Evolutionary conservation across 306 rosid genomes (phyloP).

Genomic region (Psophocarpus tetragonolobus): DNA sequence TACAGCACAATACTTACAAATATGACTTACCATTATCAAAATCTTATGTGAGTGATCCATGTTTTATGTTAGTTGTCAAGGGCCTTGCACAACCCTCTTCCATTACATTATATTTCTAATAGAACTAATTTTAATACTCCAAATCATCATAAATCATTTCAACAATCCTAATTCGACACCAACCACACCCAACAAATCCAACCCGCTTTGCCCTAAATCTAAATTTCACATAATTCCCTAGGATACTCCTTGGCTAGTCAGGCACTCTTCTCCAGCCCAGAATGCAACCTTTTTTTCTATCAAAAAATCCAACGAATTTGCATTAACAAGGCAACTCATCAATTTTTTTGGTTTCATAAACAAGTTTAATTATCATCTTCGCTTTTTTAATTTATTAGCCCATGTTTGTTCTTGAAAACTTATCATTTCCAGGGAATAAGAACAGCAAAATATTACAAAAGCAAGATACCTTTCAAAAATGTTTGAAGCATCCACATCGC

Average conservation of each 20-base stretch:
- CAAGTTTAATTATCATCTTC: conserved; percentile 12
- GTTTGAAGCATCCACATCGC: conserved; percentile 97
- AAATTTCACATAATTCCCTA: neutral
- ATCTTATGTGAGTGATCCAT: neutral
- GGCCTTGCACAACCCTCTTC: neutral
- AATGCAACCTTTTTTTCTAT: conserved; percentile 3
- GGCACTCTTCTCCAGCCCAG: neutral
- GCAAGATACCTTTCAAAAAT: conserved; percentile 91
- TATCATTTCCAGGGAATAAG: conserved; percentile 9
- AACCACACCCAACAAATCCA: neutral
- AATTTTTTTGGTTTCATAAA: neutral
- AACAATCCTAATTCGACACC: conserved; percentile 16
- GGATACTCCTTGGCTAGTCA: neutral
- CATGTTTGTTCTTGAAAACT: conserved; percentile 7
- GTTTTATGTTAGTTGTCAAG: neutral
- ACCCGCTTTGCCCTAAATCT: neutral
- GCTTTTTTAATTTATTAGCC: conserved; percentile 15
- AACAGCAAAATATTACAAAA: conserved; percentile 33
- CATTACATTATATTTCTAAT: neutral
- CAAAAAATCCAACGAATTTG: conserved; percentile 17
- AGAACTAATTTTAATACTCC: conserved; percentile 3
- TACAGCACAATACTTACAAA: neutral
- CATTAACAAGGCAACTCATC: neutral
- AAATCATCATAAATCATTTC: neutral
- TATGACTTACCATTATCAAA: neutral